Evolutionary conservation across 352 stramenopile genomes (phyloP).

Genomic region (Globisporangium cederbergense): DNA sequence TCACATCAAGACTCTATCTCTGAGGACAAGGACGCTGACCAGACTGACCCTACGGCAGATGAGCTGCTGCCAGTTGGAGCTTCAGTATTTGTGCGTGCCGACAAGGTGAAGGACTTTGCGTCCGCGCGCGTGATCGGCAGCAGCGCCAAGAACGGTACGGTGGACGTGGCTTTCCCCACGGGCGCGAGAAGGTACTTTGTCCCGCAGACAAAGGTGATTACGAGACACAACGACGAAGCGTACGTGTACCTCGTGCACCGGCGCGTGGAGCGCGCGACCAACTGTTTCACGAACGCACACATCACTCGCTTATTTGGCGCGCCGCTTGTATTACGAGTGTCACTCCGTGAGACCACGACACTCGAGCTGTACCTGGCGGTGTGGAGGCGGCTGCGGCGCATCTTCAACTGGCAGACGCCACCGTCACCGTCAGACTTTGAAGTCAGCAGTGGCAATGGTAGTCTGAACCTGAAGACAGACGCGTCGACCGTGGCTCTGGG

Average conservation of each 20-base stretch:
- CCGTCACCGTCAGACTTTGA: constrained; percentile 32
- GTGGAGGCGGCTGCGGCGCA: constrained; percentile 73
- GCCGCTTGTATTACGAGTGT: constrained; percentile 70
- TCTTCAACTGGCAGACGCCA: constrained; percentile 80
- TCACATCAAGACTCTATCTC: neutral
- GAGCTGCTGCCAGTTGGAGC: constrained; percentile 37
- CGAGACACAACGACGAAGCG: constrained; percentile 43
- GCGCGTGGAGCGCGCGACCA: constrained; percentile 73
- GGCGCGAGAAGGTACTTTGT: constrained; percentile 63
- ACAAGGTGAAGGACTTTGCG: constrained; percentile 61
- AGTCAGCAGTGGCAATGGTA: neutral
- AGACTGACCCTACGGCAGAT: neutral
- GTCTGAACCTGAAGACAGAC: constrained; percentile 29
- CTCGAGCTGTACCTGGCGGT: constrained; percentile 79
- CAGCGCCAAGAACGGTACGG: constrained; percentile 43
- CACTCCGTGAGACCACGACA: constrained; percentile 49
- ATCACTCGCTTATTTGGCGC: constrained; percentile 78
- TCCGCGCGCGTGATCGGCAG: constrained; percentile 69
- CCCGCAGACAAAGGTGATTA: constrained; percentile 49
- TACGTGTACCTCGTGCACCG: constrained; percentile 84
- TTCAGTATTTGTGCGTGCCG: constrained; percentile 59
- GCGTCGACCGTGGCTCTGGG: constrained; percentile 62
- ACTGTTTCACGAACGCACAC: constrained; percentile 79
- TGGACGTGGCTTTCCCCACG: constrained; percentile 67
- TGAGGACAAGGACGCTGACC: neutral